Conservation (phyloP, 345 rosid species). For the Pistacia vera region DNA sequence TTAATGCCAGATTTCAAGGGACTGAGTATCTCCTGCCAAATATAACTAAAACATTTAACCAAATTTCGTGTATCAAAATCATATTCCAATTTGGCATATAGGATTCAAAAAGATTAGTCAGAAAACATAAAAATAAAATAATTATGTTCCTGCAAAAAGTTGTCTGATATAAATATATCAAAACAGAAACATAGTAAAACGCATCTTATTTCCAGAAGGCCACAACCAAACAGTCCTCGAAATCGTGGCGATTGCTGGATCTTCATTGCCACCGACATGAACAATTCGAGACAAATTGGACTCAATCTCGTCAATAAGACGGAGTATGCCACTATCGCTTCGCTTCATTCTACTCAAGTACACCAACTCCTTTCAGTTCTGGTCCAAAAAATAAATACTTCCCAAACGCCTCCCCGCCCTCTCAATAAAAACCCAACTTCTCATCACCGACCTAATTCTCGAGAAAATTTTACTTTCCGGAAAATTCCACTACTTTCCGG, state of each 20-base stretch:
- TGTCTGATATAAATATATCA: no score
- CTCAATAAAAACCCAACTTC: neutral
- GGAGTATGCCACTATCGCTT: slow-evolving; percentile 25
- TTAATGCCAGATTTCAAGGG: no score
- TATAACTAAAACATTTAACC: no score
- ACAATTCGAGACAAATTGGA: slow-evolving; percentile 37
- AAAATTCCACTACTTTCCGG: slow-evolving; percentile 7
- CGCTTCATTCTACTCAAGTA: slow-evolving; percentile 10
- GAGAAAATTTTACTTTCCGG: neutral
- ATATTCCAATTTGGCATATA: no score
- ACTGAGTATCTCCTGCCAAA: no score
- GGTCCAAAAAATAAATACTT: slow-evolving; percentile 24
- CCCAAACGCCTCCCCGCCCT: slow-evolving; percentile 2
- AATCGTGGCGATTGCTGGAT: slow-evolving; percentile 16
- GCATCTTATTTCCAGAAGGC: slow-evolving; percentile 3
- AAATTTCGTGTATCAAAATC: no score
- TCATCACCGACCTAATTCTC: slow-evolving; percentile 10
- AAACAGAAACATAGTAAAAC: neutral
- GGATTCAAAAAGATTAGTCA: no score
- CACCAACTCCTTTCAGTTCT: neutral
- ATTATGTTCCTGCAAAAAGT: no score
- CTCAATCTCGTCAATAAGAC: slow-evolving; percentile 40
- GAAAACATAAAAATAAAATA: neutral
- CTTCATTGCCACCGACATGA: slow-evolving; percentile 21
- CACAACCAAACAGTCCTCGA: neutral